A percentile compares a stretch with the other conserved stretches of the same genome.
Conservation (phyloP, 495 filamentous ascomycete species). For the Lasiosphaeria miniovina region DNA sequence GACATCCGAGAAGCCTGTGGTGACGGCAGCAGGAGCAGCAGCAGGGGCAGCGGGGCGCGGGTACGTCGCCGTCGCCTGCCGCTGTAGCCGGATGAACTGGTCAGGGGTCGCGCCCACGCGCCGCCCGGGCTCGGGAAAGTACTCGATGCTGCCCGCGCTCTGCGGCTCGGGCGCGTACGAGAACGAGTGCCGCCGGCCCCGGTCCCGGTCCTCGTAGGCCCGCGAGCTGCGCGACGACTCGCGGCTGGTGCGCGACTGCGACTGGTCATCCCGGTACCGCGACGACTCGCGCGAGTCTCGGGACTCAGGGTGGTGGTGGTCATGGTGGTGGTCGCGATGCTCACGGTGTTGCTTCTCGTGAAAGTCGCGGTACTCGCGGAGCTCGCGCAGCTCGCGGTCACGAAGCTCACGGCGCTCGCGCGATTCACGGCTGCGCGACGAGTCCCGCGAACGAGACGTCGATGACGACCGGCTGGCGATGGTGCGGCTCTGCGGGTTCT, state of each 20-base stretch:
- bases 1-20: neutral
- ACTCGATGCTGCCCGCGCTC: constrained; percentile 12
- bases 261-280: neutral
- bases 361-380: too few species aligned
- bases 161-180: neutral
- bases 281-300: neutral
- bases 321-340: neutral
- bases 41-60: constrained; percentile 9
- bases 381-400: too few species aligned
- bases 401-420: too few species aligned
- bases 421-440: neutral
- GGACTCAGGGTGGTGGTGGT: neutral
- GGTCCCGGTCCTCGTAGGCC: neutral
- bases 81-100: constrained; percentile 18
- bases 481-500: constrained; percentile 12
- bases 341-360: neutral
- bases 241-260: too few species aligned
- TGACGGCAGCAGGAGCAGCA: neutral
- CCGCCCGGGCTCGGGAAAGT: constrained; percentile 8
- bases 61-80: constrained; percentile 10
- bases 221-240: neutral
- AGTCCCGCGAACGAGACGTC: neutral
- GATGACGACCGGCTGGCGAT: neutral
- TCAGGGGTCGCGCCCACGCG: constrained; percentile 16
- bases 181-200: neutral